Conservation (phyloP, 805 yeast species). For the Pichia paraexigua region DNA sequence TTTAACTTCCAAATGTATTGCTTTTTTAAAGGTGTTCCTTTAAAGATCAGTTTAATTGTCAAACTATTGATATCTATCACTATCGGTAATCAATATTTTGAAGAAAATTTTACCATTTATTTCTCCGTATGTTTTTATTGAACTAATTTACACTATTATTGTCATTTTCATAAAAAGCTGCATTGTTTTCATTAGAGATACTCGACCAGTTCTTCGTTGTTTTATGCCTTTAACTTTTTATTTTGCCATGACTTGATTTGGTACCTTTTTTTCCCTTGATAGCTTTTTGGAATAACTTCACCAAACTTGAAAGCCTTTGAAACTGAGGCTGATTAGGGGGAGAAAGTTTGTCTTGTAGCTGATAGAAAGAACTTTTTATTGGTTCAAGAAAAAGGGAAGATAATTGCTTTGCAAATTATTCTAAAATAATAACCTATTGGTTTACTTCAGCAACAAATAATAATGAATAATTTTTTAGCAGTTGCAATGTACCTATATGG, state of each 20-base stretch:
- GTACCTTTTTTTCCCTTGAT: conserved; percentile 33
- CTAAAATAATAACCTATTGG: conserved; percentile 40
- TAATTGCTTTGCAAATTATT: conserved; percentile 34
- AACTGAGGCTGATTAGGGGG: conserved; percentile 9
- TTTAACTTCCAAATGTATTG: conserved; percentile 41
- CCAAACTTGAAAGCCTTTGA: conserved; percentile 9
- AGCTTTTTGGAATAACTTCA: conserved; percentile 15
- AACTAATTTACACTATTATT: conserved; percentile 42
- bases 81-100: conserved; percentile 29
- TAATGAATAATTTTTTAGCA: conserved; percentile 49
- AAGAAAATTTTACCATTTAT: conserved; percentile 34
- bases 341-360: conserved; percentile 28
- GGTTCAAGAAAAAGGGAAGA: conserved; percentile 18
- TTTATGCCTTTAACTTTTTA: conserved; percentile 42
- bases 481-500: conserved; percentile 48
- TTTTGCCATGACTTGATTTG: conserved; percentile 42
- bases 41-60: conserved; percentile 37
- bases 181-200: conserved; percentile 36
- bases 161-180: conserved; percentile 47
- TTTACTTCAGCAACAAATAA: conserved; percentile 54
- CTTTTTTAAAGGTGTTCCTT: conserved; percentile 48
- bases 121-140: conserved; percentile 44
- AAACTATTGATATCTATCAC: conserved; percentile 25
- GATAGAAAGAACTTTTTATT: conserved; percentile 26
- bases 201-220: conserved; percentile 42